Conservation (phyloP, 495 filamentous ascomycete genomes). For the Podospora conica region DNA sequence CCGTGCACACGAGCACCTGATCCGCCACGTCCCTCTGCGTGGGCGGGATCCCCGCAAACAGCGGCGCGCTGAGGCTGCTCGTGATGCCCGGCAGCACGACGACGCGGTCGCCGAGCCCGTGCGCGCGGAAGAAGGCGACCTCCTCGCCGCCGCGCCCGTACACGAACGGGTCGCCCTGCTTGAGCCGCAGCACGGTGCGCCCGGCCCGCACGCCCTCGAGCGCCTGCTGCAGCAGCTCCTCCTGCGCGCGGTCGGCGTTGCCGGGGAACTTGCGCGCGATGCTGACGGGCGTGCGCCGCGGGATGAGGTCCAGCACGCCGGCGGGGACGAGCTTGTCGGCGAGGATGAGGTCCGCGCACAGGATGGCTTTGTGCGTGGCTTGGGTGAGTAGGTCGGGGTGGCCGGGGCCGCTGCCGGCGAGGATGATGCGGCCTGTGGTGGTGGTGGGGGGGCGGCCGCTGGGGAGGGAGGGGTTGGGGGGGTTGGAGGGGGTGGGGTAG, state of each 20-base stretch:
- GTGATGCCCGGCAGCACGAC: slow-evolving; percentile 86
- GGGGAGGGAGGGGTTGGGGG: background rate
- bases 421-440: slow-evolving; percentile 61
- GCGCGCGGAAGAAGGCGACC: slow-evolving; percentile 69
- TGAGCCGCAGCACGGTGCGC: slow-evolving; percentile 76
- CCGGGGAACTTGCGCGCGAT: slow-evolving; percentile 98
- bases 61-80: slow-evolving; percentile 73
- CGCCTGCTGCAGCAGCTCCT: slow-evolving; percentile 78
- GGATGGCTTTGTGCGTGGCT: slow-evolving; percentile 83
- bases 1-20: slow-evolving; percentile 89
- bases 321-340: slow-evolving; percentile 95
- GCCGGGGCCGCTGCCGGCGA: slow-evolving; percentile 90
- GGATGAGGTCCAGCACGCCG: slow-evolving; percentile 80
- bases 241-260: slow-evolving; percentile 89
- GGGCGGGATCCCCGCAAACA: slow-evolving; percentile 81
- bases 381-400: slow-evolving; percentile 86
- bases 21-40: slow-evolving; percentile 89
- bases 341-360: slow-evolving; percentile 76
- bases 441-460: background rate
- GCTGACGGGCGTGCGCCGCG: slow-evolving; percentile 78
- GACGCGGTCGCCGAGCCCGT: slow-evolving; percentile 51
- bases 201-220: slow-evolving; percentile 65
- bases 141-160: slow-evolving; percentile 95
- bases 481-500: slow-evolving; percentile 38
- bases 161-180: slow-evolving; percentile 95